Base-by-base conservation (phyloP, 257 asterid genomes). In the Scutellaria minor region DNA sequence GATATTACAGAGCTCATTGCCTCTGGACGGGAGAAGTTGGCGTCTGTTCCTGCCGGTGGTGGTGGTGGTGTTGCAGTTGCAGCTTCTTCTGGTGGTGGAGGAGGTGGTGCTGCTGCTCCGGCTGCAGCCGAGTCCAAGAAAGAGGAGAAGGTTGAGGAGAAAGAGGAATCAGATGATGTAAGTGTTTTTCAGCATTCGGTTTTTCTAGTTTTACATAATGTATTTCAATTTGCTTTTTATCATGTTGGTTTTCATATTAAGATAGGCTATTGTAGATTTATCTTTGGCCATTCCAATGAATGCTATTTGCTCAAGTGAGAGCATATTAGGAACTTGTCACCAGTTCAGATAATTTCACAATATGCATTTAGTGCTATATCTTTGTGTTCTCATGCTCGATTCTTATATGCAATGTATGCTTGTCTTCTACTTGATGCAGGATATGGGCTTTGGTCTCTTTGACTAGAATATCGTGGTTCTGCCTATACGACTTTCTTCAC, bases 161-260 rank as follows among this genome's bases (percentile, higher is more conserved):
- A 79, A 44, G 77, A 79, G 46, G 80, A 79, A 62, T 79, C 83
- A n/a, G 79, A 79, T 69, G 83, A 75, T 12, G 81, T 78, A 66
- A 78, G 82, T 68, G 6, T 9, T 47, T 18, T 58, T 39, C 6
- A 13, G 2, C 48, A 22, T 8, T 63, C 6, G 6, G 1, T n/a
- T 6, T 5, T 3, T 41, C 5, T 4, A 62, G 6, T 37, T 51
- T 6, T 20, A 11, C 5, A 13, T 22, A 47, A 3, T 56, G 27
- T 42, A 22, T 13, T 7, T 18, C 3, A 18, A 39, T 12, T 9
- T 35, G 57, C 9, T 1, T 50, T 50, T 24, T 3, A 7, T 6
- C n/a, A 2, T 20, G 40, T 47, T 31, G 51, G 27, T 37, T 57
- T 18, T 18, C 18, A 18, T 18, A 18, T 18, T 18, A 18, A 18